Conservation (phyloP, 1,284 basidiomycete species). For the Tylopilus orsonianus region DNA sequence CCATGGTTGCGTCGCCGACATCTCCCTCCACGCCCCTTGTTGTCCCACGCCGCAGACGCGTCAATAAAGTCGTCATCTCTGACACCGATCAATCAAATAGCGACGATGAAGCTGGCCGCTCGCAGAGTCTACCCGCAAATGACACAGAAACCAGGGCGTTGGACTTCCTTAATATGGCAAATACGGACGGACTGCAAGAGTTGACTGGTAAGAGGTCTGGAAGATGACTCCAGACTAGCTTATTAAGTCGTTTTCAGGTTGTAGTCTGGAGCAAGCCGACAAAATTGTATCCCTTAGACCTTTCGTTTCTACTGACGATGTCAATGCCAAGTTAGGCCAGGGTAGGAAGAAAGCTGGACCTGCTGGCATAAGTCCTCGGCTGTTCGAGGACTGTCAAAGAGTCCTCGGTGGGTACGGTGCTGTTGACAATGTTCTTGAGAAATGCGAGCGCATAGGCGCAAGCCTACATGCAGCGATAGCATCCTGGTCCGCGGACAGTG, state of each 20-base stretch:
- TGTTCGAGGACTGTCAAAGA: conserved; percentile 89
- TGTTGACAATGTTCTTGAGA: conserved; percentile 87
- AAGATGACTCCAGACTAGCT: neutral
- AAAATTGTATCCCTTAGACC: conserved; percentile 82
- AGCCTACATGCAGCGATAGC: conserved; percentile 68
- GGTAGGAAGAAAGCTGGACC: conserved; percentile 79
- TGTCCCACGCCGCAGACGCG: conserved; percentile 46
- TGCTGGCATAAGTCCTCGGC: conserved; percentile 80
- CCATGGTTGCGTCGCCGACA: conserved; percentile 40
- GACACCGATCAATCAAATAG: conserved; percentile 60
- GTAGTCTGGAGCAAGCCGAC: conserved; percentile 78
- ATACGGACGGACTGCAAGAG: conserved; percentile 77
- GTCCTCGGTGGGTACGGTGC: conserved; percentile 90
- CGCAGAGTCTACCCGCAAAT: conserved; percentile 21
- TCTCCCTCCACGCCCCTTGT: conserved; percentile 43
- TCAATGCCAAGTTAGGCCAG: conserved; percentile 78
- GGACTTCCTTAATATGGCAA: conserved; percentile 85
- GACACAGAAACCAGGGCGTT: conserved; percentile 52
- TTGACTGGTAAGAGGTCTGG: conserved; percentile 73
- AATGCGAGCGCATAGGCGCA: conserved; percentile 85
- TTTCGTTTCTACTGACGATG: conserved; percentile 76
- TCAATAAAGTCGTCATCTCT: conserved; percentile 61
- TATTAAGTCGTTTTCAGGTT: conserved; percentile 54
- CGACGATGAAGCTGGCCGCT: conserved; percentile 36
- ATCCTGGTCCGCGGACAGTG: conserved; percentile 63